Conservation (phyloP, 768 basidiomycete genomes). For the Kwoniella mangroviensis region DNA sequence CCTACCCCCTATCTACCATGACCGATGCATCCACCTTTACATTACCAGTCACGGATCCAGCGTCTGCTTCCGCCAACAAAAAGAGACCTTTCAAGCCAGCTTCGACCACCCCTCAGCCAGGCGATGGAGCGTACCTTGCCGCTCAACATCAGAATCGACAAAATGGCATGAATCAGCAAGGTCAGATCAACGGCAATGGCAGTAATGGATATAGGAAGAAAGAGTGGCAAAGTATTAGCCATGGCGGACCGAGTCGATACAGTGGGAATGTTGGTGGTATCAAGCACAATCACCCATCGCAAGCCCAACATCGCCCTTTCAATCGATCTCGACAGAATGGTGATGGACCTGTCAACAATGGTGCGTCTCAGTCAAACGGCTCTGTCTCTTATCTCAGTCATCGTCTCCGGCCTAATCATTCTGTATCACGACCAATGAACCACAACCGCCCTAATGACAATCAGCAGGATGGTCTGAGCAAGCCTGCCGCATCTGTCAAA, state of each 20-base stretch:
- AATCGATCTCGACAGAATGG: neutral
- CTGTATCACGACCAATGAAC: neutral
- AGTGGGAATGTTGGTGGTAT: neutral
- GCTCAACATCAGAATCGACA: constrained; percentile 2
- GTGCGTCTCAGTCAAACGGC: no score
- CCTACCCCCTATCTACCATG: neutral
- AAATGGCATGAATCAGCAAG: constrained; percentile 1
- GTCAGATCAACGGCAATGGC: neutral
- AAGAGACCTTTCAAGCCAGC: neutral
- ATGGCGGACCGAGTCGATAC: neutral
- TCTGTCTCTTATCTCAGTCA: no score
- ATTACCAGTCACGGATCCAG: neutral
- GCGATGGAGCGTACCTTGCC: constrained; percentile 37
- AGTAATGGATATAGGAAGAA: neutral
- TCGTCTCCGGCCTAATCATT: neutral
- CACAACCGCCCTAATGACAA: neutral
- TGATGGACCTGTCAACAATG: no score
- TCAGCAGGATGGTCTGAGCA: neutral
- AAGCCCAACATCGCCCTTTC: neutral
- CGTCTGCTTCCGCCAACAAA: no score
- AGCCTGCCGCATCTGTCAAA: constrained; percentile 1
- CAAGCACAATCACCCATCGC: neutral
- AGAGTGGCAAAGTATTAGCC: neutral
- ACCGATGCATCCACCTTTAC: constrained; percentile 15
- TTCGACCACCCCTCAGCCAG: constrained; percentile 27